A percentile compares a stretch with the other conserved stretches of the same genome.
phyloP scores from a whole-genome alignment of 176 grass and related monocot species.

The Urochloa ruziziensis region DNA sequence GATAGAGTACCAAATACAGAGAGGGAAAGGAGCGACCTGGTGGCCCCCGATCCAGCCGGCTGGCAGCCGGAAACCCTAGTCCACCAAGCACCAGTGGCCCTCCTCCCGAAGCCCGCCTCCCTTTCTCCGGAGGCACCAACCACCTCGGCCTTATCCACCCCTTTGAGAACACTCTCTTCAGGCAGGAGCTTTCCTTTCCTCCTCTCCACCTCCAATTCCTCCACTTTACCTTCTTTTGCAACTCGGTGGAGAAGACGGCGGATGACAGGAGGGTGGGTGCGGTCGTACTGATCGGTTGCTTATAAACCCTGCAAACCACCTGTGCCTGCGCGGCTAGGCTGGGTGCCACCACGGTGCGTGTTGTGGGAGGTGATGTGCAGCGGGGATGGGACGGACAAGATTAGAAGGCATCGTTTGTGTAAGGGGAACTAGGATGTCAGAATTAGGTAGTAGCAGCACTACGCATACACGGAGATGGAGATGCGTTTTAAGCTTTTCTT shows the following conservation, averaged over 20 bases:
- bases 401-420: not conserved
- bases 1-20: not conserved
- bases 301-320: slow-evolving; percentile 26
- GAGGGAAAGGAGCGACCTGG: slow-evolving; percentile 11
- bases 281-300: not conserved
- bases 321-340: not conserved
- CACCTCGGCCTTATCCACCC: not conserved
- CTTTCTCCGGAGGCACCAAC: not conserved
- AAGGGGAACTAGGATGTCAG: not conserved
- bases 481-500: not conserved
- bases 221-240: not conserved
- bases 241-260: not conserved
- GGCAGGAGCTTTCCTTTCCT: slow-evolving; percentile 12
- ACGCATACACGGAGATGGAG: not conserved
- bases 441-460: not conserved
- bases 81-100: not conserved
- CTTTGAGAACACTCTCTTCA: not conserved
- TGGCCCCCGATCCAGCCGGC: not conserved
- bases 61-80: slow-evolving; percentile 48
- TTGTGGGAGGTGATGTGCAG: not conserved
- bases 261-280: not conserved
- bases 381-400: not conserved
- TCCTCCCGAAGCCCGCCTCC: not conserved
- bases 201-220: not conserved
- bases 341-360: not conserved